Base-by-base conservation (phyloP, 106 monocot genomes). In the Platanthera guangdongensis region DNA sequence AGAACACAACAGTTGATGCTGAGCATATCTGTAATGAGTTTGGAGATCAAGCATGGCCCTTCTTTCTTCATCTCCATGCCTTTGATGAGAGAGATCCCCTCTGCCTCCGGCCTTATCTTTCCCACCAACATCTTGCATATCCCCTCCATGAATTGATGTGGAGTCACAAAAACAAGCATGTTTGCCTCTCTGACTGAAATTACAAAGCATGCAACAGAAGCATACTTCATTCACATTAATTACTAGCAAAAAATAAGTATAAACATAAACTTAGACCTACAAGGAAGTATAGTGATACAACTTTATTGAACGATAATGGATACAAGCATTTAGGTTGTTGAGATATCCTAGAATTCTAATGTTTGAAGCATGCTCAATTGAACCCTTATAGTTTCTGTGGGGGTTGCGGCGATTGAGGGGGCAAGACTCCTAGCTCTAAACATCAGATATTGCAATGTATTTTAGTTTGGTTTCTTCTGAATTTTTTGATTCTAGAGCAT, bases 21-120 rank as follows among this genome's bases (percentile, higher is more conserved):
- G 7, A 95, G 90, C 80, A 88, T 88, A 14, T 92, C 86, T 32
- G 80, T 81, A 39, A 95, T 92, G 15, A 92, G 79, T 52, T 86
- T 92, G 3, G 95, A 95, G 50, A 95, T 90, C 88, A 95, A 83
- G 87, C 90, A 87, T 46, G 95, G 90, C 4, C 95, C 95, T 85
- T 92, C 90, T 60, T 55, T 90, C 82, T 92, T 95, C 51, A 95
- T 85, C 72, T 95, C 90, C 95, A 95, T 95, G 16, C 95, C 95
- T 78, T 95, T 95, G 80, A 95, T 92, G 14, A 95, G 90, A 14
- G 95, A 95, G 70, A 95, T 92, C 15, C 88, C 95, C 73, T 95
- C 79, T 3, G 86, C 84, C 68, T 81, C 82, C 2, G 80, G 74
- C 74, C 79, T 86, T 72, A 88, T 78, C 69, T 90, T 95, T 39